phyloP scores from a whole-genome alignment of 352 stramenopile genomes.

The Globisporangium carolinianum region DNA sequence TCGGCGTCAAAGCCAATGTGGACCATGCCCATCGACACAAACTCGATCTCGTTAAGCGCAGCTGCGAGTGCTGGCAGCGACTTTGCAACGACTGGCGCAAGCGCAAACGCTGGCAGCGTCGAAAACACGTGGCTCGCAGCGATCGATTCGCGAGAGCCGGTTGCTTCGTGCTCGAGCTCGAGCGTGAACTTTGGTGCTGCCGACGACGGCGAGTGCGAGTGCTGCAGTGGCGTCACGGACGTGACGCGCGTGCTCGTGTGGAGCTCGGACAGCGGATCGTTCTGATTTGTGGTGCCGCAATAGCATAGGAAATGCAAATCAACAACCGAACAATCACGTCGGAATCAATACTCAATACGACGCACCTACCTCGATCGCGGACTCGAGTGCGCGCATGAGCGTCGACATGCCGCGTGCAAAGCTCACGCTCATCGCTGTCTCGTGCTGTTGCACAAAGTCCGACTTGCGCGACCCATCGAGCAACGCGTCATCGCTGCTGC shows the following conservation, averaged over 20 bases:
- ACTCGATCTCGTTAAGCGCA: conserved; percentile 61
- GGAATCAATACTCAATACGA: no score
- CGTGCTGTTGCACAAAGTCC: conserved; percentile 57
- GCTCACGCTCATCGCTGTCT: conserved; percentile 79
- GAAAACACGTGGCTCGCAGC: conserved; percentile 68
- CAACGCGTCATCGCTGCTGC: conserved; percentile 25
- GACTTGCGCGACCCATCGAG: conserved; percentile 68
- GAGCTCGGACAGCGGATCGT: conserved; percentile 36
- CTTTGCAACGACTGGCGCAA: conserved; percentile 36
- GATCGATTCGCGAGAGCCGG: conserved; percentile 24
- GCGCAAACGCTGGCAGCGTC: conserved; percentile 57
- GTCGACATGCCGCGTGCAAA: conserved; percentile 75
- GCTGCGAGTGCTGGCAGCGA: conserved; percentile 38
- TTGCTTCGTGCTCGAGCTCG: conserved; percentile 24
- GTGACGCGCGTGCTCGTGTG: conserved; percentile 29
- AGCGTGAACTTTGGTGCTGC: conserved; percentile 26
- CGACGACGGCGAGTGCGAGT: neutral
- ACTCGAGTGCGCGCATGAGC: conserved; percentile 46
- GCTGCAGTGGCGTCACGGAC: conserved; percentile 10
- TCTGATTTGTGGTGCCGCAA: conserved; percentile 1
- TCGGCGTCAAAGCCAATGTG: conserved; percentile 66
- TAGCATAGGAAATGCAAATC: no score
- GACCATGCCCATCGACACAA: conserved; percentile 76
- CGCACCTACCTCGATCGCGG: conserved; percentile 27
- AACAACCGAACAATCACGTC: no score